A percentile compares a stretch with the other conserved stretches of the same genome.
phyloP scores from a whole-genome alignment of 2,329 filamentous ascomycete genomes.

The Venturia carpophila region DNA sequence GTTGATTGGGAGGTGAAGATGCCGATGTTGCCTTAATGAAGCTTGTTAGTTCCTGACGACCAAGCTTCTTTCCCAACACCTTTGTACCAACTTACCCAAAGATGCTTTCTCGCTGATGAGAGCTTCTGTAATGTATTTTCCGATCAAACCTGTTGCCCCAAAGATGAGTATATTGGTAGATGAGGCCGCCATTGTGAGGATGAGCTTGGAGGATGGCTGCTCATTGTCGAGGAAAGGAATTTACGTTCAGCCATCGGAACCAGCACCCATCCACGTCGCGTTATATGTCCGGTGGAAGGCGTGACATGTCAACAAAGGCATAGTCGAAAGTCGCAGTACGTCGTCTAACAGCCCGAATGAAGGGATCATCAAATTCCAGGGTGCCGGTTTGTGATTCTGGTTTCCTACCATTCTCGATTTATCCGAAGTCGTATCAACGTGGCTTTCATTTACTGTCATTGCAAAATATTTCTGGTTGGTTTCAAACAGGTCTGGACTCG shows the following conservation, averaged over 20 bases:
- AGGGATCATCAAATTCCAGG: neutral
- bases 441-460: too few species aligned
- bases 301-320: neutral
- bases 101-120: slow-evolving; percentile 10
- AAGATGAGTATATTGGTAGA: slow-evolving; percentile 17
- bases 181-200: slow-evolving; percentile 7
- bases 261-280: neutral
- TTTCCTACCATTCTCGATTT: too few species aligned
- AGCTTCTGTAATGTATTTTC: slow-evolving; percentile 14
- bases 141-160: slow-evolving; percentile 19
- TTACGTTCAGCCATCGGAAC: neutral
- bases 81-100: neutral
- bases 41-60: neutral
- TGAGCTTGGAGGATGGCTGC: neutral
- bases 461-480: too few species aligned
- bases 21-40: slow-evolving; percentile 6
- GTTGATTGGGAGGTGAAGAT: slow-evolving; percentile 19
- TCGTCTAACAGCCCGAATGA: neutral
- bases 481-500: too few species aligned
- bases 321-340: neutral
- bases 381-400: too few species aligned
- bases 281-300: neutral
- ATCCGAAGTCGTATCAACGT: too few species aligned
- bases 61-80: neutral
- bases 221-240: neutral